phyloP scores from a whole-genome alignment of 805 yeast species.

The Priceomyces melissophilus region DNA sequence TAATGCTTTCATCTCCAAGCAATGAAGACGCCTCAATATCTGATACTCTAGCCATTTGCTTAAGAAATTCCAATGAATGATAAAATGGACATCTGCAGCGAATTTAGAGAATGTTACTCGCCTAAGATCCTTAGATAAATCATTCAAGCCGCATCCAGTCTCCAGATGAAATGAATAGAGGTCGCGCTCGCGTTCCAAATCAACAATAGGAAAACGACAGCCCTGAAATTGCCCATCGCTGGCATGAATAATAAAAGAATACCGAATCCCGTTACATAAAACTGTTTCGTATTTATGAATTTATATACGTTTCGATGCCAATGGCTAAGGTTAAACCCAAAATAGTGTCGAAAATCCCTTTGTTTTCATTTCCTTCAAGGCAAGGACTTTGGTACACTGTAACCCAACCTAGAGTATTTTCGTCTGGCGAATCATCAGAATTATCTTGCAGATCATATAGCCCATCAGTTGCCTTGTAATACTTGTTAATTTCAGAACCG shows the following conservation, averaged over 20 bases:
- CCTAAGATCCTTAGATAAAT: too few relatives aligned
- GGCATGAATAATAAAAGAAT: too few relatives aligned
- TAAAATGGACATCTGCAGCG: too few relatives aligned
- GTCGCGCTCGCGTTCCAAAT: not conserved
- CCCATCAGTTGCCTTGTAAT: conserved; percentile 55
- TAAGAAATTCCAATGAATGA: too few relatives aligned
- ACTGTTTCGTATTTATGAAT: conserved; percentile 1
- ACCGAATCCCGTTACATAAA: too few relatives aligned
- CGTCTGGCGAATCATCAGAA: conserved; percentile 59
- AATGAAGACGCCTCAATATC: not conserved
- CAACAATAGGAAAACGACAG: not conserved
- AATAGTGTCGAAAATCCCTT: conserved; percentile 53
- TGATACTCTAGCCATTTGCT: not conserved
- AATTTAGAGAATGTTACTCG: too few relatives aligned
- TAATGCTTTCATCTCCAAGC: not conserved
- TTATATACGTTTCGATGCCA: conserved; percentile 27
- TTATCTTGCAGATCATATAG: conserved; percentile 42
- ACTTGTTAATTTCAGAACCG: conserved; percentile 25
- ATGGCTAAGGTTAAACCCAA: conserved; percentile 53
- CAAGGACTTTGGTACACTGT: conserved; percentile 50
- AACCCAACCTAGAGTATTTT: conserved; percentile 61
- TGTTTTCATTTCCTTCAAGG: conserved; percentile 14
- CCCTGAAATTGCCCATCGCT: not conserved
- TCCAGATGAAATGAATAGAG: too few relatives aligned
- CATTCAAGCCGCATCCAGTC: too few relatives aligned